Conservation (phyloP, 2,329 filamentous ascomycete species). For the Lachnellula cervina region DNA sequence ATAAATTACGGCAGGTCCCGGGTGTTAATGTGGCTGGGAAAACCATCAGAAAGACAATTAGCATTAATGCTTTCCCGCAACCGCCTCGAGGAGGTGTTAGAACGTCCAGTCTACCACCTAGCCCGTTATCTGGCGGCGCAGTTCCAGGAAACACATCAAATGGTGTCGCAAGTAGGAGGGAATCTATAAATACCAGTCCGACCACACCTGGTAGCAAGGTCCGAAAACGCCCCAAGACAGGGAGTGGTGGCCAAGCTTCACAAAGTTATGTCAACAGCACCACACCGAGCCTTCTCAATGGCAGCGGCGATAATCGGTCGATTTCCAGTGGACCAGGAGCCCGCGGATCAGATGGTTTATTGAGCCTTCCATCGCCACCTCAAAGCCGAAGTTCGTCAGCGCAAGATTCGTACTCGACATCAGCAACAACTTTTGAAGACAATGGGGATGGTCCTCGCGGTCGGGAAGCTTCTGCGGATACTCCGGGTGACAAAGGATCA, state of each 20-base stretch:
- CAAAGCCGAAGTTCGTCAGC: conserved; percentile 90
- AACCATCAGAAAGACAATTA: conserved; percentile 78
- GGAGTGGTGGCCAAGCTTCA: conserved; percentile 28
- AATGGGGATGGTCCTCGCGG: conserved; percentile 50
- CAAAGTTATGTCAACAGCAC: conserved; percentile 33
- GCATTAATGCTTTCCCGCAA: conserved; percentile 90
- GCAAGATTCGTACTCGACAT: conserved; percentile 88
- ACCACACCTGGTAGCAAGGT: conserved; percentile 17
- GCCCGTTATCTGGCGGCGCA: conserved; percentile 50
- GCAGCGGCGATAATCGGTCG: conserved; percentile 70
- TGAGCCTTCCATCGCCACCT: conserved; percentile 74
- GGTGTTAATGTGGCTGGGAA: conserved; percentile 57
- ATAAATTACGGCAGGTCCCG: conserved; percentile 51
- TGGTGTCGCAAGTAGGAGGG: conserved; percentile 14
- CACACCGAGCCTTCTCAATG: conserved; percentile 74
- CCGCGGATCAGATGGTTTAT: conserved; percentile 68
- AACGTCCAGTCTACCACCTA: conserved; percentile 56
- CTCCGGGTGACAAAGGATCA: conserved; percentile 33
- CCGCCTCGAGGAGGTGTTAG: conserved; percentile 67
- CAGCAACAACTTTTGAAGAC: conserved; percentile 84
- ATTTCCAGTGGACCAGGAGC: conserved; percentile 56
- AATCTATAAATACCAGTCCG: conserved; percentile 23
- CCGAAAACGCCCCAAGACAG: conserved; percentile 27
- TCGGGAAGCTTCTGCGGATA: conserved; percentile 22
- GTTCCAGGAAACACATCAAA: conserved; percentile 12